Conservation (phyloP, 148 eudicot species). For the Rhododendron mucronatum region DNA sequence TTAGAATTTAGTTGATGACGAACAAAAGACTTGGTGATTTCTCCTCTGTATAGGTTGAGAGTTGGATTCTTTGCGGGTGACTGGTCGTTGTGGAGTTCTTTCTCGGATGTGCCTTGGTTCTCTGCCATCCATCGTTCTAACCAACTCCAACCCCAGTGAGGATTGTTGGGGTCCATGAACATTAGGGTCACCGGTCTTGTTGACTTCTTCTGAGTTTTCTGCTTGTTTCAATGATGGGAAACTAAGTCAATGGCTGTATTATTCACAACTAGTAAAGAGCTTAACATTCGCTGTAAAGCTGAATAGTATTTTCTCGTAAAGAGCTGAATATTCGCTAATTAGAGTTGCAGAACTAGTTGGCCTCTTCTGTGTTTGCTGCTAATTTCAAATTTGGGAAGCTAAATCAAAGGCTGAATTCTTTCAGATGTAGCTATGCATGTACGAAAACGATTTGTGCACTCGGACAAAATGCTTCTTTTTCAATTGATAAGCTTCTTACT, state of each 20-base stretch:
- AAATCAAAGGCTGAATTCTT: not conserved
- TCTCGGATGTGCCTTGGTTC: constrained; percentile 32
- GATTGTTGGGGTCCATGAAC: constrained; percentile 75
- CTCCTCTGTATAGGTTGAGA: constrained; percentile 19
- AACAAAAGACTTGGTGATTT: constrained; percentile 46
- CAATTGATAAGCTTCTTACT: not conserved
- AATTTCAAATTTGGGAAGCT: constrained; percentile 7
- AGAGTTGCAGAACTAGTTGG: constrained; percentile 48
- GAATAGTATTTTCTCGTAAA: not conserved
- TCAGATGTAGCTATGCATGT: not conserved
- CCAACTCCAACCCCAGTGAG: constrained; percentile 99
- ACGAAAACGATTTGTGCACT: not conserved
- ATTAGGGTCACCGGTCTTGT: constrained; percentile 51
- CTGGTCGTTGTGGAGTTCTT: constrained; percentile 27
- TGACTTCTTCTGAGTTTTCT: constrained; percentile 89
- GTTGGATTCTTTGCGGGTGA: constrained; percentile 16
- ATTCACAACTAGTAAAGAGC: not conserved
- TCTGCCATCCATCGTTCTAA: constrained; percentile 93
- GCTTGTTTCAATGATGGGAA: constrained; percentile 22
- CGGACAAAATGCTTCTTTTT: not conserved
- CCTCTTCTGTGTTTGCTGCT: constrained; percentile 84
- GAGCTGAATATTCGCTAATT: constrained; percentile 7
- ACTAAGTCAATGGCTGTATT: not conserved
- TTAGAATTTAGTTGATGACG: constrained; percentile 50
- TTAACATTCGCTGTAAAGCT: not conserved